A percentile compares a stretch with the other conserved stretches of the same genome.
phyloP scores from a whole-genome alignment of 2,329 filamentous ascomycete genomes.

The Aspergillus cejpii region DNA sequence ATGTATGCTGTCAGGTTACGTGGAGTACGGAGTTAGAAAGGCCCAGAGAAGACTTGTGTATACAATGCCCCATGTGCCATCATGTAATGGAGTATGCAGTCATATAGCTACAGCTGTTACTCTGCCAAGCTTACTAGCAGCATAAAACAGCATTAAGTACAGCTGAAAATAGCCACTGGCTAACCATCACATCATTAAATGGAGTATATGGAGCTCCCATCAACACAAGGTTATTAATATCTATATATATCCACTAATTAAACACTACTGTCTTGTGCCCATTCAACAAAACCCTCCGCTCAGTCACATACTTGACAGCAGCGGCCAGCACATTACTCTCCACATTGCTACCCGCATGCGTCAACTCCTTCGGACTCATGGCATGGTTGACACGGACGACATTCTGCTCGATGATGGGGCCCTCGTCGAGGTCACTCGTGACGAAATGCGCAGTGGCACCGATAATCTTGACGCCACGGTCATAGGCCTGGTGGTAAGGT shows the following conservation, averaged over 20 bases:
- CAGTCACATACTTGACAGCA: constrained; percentile 77
- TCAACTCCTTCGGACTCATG: constrained; percentile 67
- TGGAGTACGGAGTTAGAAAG: too few species aligned
- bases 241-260: constrained; percentile 40
- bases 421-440: constrained; percentile 76
- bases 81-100: too few species aligned
- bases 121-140: too few species aligned
- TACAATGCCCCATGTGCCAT: too few species aligned
- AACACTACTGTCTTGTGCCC: constrained; percentile 76
- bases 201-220: too few species aligned
- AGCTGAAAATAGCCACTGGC: too few species aligned
- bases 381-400: constrained; percentile 69
- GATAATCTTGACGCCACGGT: constrained; percentile 81
- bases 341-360: constrained; percentile 73
- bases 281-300: constrained; percentile 70
- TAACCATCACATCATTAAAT: too few species aligned
- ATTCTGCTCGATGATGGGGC: constrained; percentile 81
- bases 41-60: too few species aligned
- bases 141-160: too few species aligned
- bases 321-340: constrained; percentile 76
- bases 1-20: too few species aligned
- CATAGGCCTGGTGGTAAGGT: constrained; percentile 82
- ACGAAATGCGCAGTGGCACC: constrained; percentile 82
- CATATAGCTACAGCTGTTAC: too few species aligned
- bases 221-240: too few species aligned